These are phyloP conservation scores for Penstemon eatonii DNA, from an alignment of 257 asterid species.

Conservation along the genomic window DNA sequence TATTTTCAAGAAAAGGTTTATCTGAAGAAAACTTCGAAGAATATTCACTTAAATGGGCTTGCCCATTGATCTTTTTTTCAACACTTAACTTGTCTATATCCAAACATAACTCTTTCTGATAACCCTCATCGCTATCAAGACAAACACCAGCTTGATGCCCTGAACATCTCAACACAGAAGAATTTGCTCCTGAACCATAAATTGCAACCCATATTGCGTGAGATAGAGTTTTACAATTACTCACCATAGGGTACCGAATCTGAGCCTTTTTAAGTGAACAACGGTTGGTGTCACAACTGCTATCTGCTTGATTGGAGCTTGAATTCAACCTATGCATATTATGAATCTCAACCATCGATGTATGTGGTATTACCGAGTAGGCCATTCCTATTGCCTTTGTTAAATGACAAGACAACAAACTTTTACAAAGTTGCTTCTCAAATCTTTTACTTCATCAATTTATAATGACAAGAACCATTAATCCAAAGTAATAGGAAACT, in stretches of 20 bases:
- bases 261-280: constrained; percentile 27
- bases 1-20: constrained; percentile 57
- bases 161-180: constrained; percentile 35
- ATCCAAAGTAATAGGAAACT: neutral
- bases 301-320: constrained; percentile 37
- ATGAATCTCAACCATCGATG: constrained; percentile 41
- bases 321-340: constrained; percentile 32
- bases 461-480: neutral
- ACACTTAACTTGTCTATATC: constrained; percentile 23
- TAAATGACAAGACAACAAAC: constrained; percentile 10
- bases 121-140: constrained; percentile 39
- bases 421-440: constrained; percentile 6
- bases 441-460: constrained; percentile 17
- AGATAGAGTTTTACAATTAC: constrained; percentile 30
- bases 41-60: constrained; percentile 34
- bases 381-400: constrained; percentile 40
- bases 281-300: constrained; percentile 23
- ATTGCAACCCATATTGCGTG: constrained; percentile 27
- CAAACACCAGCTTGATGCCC: constrained; percentile 40
- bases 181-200: constrained; percentile 31
- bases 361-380: constrained; percentile 39
- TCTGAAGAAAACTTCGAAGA: constrained; percentile 33
- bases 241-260: constrained; percentile 28
- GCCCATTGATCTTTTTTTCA: constrained; percentile 30
- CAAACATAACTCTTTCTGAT: constrained; percentile 32